phyloP scores from a whole-genome alignment of 495 filamentous ascomycete genomes.

The Xylaria venustula region DNA sequence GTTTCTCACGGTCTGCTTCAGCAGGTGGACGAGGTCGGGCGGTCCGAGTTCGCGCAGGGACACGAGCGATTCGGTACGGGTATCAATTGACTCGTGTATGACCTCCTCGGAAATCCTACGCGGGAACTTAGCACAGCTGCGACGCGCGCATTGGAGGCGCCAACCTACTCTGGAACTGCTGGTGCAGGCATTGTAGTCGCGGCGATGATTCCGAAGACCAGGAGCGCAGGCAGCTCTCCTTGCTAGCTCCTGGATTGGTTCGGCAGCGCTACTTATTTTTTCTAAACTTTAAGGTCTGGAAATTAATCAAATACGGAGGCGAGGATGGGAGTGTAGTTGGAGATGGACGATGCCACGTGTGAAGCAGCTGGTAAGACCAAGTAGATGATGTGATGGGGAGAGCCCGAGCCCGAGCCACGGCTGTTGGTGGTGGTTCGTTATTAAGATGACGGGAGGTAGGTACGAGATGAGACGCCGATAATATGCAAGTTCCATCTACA shows the following conservation, averaged over 20 bases:
- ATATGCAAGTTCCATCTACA: background rate
- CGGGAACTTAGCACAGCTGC: background rate
- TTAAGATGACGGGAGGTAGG: background rate
- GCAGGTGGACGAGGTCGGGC: conserved; percentile 90
- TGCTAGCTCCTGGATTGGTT: conserved; percentile 2
- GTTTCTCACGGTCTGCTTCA: conserved; percentile 75
- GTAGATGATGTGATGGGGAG: background rate
- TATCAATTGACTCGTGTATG: conserved; percentile 81
- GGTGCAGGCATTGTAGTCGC: conserved; percentile 73
- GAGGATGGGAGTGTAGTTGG: background rate
- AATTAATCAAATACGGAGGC: background rate
- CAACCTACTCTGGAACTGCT: conserved; percentile 81
- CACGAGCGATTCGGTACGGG: conserved; percentile 82
- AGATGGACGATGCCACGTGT: background rate
- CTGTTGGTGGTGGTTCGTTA: background rate
- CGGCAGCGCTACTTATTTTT: background rate
- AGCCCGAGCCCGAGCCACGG: background rate
- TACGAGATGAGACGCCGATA: background rate
- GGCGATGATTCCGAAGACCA: background rate
- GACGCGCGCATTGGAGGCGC: conserved; percentile 13
- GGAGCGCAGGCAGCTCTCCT: conserved; percentile 11
- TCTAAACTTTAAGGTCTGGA: background rate
- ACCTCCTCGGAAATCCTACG: conserved; percentile 86
- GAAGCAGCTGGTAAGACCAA: background rate
- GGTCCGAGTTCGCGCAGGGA: conserved; percentile 88